Base-by-base conservation (phyloP, 345 rosid species). In the Arabis alpina region DNA sequence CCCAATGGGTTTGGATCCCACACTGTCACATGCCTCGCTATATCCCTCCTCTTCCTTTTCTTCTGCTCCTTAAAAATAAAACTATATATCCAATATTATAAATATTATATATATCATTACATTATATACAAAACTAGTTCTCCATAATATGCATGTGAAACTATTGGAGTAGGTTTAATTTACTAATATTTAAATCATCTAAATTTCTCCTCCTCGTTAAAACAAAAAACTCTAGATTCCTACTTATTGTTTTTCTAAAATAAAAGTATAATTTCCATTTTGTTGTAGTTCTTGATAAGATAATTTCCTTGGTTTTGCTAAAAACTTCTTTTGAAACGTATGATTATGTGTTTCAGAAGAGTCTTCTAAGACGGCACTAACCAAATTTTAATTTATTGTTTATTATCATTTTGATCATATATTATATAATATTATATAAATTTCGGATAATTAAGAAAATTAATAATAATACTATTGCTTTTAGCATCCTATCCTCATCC, bases 1-100 rank as follows among this genome's bases (percentile, higher is more conserved):
- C 69, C 80, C 74, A 76, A 74, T 76, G 80, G 83, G 77, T 7
- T 74, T 74, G 85, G 89, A 79, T 77, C 89, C 93, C 87, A 83
- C 83, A 76, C 64, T 77, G 81, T 76, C 79, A 78, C 80, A 64
- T 69, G 80, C 78, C 69, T 62, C 77, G 54, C 62, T 66, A 72
- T 37, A 23, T 61, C 16, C 45, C 52, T 53, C 42, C 42, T 70
- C 77, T 51, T 61, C 56, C 58, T 57, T 39, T 59, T 54, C 49
- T 60, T 47, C 73, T 77, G 43, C 76, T 51, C 80, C 63, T 75
- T 74, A 36, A 67, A 67, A 61, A 36, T 52, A 11, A 53, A 36
- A 13, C n/a, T 27, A 44, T 61, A 60, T 39, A 44, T 61, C 58
- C 34, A 43, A 23, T 10, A 9, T 55, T 43, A 6, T 66, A 32